Conservation (phyloP, 2,329 filamentous ascomycete genomes). For the Pseudogymnoascus sp. region DNA sequence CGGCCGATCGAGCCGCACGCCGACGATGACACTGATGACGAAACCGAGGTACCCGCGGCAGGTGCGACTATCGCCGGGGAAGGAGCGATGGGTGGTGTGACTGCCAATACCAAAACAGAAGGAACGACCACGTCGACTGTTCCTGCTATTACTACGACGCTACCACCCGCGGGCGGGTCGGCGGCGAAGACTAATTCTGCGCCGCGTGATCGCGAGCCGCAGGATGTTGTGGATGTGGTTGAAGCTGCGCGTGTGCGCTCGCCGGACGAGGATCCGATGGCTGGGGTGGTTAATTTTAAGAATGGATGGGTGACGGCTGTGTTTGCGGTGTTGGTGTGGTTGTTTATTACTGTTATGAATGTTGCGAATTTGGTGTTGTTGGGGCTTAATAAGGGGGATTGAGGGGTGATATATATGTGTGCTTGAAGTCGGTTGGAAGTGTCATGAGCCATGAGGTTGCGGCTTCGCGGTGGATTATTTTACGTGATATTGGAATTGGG, state of each 20-base stretch:
- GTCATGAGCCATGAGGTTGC: not conserved
- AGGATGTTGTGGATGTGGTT: not conserved
- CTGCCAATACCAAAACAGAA: constrained; percentile 17
- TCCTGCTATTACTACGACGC: constrained; percentile 10
- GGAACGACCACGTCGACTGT: constrained; percentile 8
- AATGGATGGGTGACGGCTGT: constrained; percentile 60
- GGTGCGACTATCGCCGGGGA: constrained; percentile 15
- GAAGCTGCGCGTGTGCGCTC: constrained; percentile 14
- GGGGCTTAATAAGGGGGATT: constrained; percentile 32
- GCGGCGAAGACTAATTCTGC: not conserved
- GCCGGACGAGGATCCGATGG: constrained; percentile 24
- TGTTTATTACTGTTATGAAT: constrained; percentile 70
- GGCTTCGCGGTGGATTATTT: not conserved
- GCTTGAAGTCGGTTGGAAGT: not conserved
- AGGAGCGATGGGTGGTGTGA: not conserved
- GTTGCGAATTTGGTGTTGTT: constrained; percentile 66
- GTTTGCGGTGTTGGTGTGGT: constrained; percentile 59
- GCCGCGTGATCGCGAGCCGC: not conserved
- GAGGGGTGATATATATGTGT: not conserved
- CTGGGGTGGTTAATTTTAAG: constrained; percentile 46
- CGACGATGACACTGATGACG: constrained; percentile 23
- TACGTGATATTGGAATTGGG: not conserved
- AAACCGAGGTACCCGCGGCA: not conserved
- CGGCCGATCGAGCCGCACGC: constrained; percentile 28
- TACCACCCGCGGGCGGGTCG: constrained; percentile 6